Base-by-base conservation (phyloP, 331 rosid genomes). In the Phaseolus coccineus region DNA sequence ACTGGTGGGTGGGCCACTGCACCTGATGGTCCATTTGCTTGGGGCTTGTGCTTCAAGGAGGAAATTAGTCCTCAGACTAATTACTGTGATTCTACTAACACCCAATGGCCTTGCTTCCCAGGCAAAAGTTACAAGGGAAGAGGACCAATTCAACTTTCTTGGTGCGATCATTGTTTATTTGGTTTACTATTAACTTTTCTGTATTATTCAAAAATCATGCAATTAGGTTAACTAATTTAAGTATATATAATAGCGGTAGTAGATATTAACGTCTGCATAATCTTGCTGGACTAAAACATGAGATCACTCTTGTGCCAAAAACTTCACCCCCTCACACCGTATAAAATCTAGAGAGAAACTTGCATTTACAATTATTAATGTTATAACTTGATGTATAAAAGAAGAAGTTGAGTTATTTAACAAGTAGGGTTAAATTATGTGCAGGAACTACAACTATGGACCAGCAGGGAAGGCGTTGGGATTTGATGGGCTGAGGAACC, bases 1-100 rank as follows among this genome's bases (percentile, higher is more conserved):
- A 85, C 91, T 0, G 94, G 97, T 8, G 98, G 98, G 2, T 88
- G 98, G 98, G 57, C 92, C 13, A 92, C 97, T 52, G 98, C 98
- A 48, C 97, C 97, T 0, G 94, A 94, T 8, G 97, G 97, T n/a
- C 97, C 97, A 27, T 92, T 52, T 69, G 76, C 97, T 4, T 89
- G 97, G 97, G 98, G 97, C 42, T 27, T 94, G 37, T 94, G 98
- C 82, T 94, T 72, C 55, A 94, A 91, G 62, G 95, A 94, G 87
- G 98, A 94, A 82, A 39, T 89, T 0, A 89, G 6, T 62, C 95
- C 98, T 37, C 90, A 74, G 39, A 89, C 82, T 85, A 27, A 86
- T 69, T 94, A 91, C 74, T 92, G 97, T 62, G 97, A 91, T 81
- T 63, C 89, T 42, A 79, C 80, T 59, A 63, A 78, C 77, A 73